Evolutionary conservation across 2,329 filamentous ascomycete species (phyloP).

Genomic region (Rhynchosporium secalis): DNA sequence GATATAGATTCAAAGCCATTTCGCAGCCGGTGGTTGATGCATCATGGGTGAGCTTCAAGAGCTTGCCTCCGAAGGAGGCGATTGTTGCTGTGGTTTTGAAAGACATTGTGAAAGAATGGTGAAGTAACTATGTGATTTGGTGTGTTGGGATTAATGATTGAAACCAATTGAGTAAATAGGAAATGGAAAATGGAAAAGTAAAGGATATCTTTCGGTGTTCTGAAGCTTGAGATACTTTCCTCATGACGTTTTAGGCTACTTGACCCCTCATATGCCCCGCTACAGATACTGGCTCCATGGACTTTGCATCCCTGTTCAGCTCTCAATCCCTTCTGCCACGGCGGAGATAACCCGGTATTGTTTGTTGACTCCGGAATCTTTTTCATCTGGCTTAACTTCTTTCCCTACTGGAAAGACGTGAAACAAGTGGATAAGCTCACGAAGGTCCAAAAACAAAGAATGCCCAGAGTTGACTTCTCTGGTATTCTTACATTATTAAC

Average conservation of each 20-base stretch:
- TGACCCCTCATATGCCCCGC: slow-evolving; percentile 34
- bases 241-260: slow-evolving; percentile 34
- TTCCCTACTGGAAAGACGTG: not conserved
- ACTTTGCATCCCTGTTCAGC: slow-evolving; percentile 28
- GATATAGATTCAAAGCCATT: slow-evolving; percentile 91
- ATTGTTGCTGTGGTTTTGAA: slow-evolving; percentile 91
- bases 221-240: slow-evolving; percentile 3
- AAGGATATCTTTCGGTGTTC: slow-evolving; percentile 8
- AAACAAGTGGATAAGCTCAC: not conserved
- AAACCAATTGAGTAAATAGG: not conserved
- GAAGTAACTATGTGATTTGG: too few species aligned
- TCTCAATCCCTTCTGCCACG: slow-evolving; percentile 18
- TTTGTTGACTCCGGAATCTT: slow-evolving; percentile 18
- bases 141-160: not conserved
- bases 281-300: slow-evolving; percentile 13
- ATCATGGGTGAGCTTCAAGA: slow-evolving; percentile 89
- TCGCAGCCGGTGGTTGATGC: slow-evolving; percentile 77
- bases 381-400: not conserved
- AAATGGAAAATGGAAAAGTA: slow-evolving; percentile 7
- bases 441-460: not conserved
- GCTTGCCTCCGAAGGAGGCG: slow-evolving; percentile 87
- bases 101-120: slow-evolving; percentile 55
- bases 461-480: slow-evolving; percentile 1
- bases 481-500: slow-evolving; percentile 14
- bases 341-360: slow-evolving; percentile 33